phyloP scores from a whole-genome alignment of 2,329 filamentous ascomycete genomes.

The Bipolaris zeicola region DNA sequence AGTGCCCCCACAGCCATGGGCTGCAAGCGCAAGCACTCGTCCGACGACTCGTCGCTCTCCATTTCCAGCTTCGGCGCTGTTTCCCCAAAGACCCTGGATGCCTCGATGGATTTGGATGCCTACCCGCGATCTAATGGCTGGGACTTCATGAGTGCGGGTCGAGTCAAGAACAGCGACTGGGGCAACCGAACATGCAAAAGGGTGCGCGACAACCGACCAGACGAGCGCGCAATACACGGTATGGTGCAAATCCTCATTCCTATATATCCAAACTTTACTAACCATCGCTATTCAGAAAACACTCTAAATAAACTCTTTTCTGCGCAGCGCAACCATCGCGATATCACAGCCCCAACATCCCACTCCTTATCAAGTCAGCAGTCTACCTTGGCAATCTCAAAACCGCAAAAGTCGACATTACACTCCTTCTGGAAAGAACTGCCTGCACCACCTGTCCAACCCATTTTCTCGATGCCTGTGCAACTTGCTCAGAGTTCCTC shows the following conservation, averaged over 20 bases:
- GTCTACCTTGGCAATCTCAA: slow-evolving; percentile 9
- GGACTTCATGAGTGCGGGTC: slow-evolving; percentile 34
- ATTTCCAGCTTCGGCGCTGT: slow-evolving; percentile 46
- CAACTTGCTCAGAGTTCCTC: slow-evolving; percentile 8
- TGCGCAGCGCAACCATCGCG: slow-evolving; percentile 48
- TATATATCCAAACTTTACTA: not conserved
- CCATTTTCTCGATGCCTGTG: slow-evolving; percentile 22
- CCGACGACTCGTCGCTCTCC: slow-evolving; percentile 53
- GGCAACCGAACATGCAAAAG: slow-evolving; percentile 64
- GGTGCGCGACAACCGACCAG: slow-evolving; percentile 62
- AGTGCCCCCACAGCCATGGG: slow-evolving; percentile 50
- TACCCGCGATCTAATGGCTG: slow-evolving; percentile 23
- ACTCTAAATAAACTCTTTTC: slow-evolving; percentile 54
- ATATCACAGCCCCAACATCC: slow-evolving; percentile 37
- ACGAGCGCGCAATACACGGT: slow-evolving; percentile 63
- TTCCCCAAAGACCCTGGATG: slow-evolving; percentile 24
- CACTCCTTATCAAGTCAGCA: slow-evolving; percentile 24
- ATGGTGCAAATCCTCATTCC: slow-evolving; percentile 2
- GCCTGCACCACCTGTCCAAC: slow-evolving; percentile 38
- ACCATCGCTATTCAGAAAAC: slow-evolving; percentile 42
- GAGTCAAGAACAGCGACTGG: slow-evolving; percentile 49
- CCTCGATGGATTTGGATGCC: slow-evolving; percentile 35
- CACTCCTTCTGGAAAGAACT: slow-evolving; percentile 56
- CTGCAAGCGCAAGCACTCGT: slow-evolving; percentile 64
- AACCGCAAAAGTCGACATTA: slow-evolving; percentile 52